These are phyloP conservation scores for Psilocybe tampanensis DNA, from an alignment of 768 basidiomycete species.

Conservation along the genomic window DNA sequence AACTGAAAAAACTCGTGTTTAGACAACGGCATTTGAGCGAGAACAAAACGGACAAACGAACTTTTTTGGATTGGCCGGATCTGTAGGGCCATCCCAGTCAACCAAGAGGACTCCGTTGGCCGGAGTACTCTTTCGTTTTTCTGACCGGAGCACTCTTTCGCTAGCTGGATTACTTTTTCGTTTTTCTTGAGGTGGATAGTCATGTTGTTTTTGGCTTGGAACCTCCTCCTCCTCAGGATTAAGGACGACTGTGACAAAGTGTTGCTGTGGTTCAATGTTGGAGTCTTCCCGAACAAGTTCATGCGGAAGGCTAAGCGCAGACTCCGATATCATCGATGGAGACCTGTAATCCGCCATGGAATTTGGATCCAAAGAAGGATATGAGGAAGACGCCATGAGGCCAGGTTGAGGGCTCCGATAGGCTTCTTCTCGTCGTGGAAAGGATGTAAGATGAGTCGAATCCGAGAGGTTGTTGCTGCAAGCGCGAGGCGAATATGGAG, in stretches of 20 bases:
- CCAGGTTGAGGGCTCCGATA: not conserved
- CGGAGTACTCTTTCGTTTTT: no score
- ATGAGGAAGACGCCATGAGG: not conserved
- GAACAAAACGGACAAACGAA: slow-evolving; percentile 21
- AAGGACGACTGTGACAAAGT: not conserved
- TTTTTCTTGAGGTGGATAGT: not conserved
- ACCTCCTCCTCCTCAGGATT: not conserved
- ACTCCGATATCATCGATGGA: not conserved
- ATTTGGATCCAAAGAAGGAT: not conserved
- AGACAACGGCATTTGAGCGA: not conserved
- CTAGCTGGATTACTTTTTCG: no score
- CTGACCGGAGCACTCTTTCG: no score
- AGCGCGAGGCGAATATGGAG: not conserved
- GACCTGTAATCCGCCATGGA: not conserved
- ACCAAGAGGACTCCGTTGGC: slow-evolving; percentile 37
- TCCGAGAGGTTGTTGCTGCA: not conserved
- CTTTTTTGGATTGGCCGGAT: slow-evolving; percentile 64
- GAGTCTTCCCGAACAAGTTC: slow-evolving; percentile 1
- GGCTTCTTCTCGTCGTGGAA: not conserved
- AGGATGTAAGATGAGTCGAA: not conserved
- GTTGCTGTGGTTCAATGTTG: not conserved
- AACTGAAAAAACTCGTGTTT: slow-evolving; percentile 35
- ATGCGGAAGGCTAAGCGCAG: slow-evolving; percentile 2
- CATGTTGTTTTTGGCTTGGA: not conserved
- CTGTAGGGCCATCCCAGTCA: slow-evolving; percentile 66